A percentile compares a stretch with the other conserved stretches of the same genome.
These are phyloP conservation scores for Cadophora sp. DNA, from an alignment of 2,329 filamentous ascomycete species.

Conservation along the genomic window DNA sequence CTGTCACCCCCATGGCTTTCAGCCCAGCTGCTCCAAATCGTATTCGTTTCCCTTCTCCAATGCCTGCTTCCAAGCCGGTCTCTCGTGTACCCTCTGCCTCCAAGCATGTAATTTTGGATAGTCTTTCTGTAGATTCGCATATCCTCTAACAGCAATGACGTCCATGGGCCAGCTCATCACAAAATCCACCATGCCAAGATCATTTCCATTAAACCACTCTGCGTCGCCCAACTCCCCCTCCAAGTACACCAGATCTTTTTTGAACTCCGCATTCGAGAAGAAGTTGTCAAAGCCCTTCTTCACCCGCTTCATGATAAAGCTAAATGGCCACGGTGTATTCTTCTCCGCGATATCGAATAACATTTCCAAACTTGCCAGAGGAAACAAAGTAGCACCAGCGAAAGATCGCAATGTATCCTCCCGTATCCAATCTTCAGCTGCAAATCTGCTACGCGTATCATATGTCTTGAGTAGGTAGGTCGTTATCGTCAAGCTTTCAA, in stretches of 20 bases:
- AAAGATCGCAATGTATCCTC: constrained; percentile 43
- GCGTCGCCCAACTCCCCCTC: constrained; percentile 37
- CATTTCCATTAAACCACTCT: constrained; percentile 43
- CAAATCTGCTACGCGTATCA: constrained; percentile 41
- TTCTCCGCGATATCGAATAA: constrained; percentile 37
- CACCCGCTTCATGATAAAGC: constrained; percentile 31
- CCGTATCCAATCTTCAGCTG: constrained; percentile 39
- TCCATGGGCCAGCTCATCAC: constrained; percentile 46
- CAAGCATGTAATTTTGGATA: constrained; percentile 45
- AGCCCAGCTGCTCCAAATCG: constrained; percentile 36
- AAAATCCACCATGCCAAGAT: constrained; percentile 45
- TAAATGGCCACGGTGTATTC: constrained; percentile 39
- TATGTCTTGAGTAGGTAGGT: constrained; percentile 45
- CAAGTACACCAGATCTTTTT: constrained; percentile 35
- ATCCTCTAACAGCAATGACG: constrained; percentile 41
- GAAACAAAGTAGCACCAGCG: constrained; percentile 38
- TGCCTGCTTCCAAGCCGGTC: constrained; percentile 43
- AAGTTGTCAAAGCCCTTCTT: constrained; percentile 28
- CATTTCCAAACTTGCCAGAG: constrained; percentile 37
- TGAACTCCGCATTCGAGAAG: constrained; percentile 36
- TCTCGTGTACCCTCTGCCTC: constrained; percentile 41
- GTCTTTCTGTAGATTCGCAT: constrained; percentile 42
- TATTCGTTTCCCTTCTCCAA: constrained; percentile 45
- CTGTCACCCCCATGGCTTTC: not conserved
- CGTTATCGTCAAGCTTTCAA: constrained; percentile 43